Base-by-base conservation (phyloP, 1,139 yeast species). In the Blastobotrys proliferans region DNA sequence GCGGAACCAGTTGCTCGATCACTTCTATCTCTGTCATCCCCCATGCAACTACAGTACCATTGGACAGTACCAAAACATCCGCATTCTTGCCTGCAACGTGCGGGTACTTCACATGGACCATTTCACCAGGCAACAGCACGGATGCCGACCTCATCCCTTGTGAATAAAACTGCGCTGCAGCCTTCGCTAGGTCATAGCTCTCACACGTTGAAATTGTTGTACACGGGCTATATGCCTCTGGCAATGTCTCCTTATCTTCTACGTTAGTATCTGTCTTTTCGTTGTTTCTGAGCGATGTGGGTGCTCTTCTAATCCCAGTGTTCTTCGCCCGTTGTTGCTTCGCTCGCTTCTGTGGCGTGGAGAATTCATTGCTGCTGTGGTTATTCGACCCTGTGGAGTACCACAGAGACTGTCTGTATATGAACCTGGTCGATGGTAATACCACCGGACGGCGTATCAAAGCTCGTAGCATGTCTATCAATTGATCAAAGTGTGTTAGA, bases 11-110 rank as follows among this genome's bases (percentile, higher is more conserved):
- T 9, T 70, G 63, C 16, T 73, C 69, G 9, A 63, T 60, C 0
- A 64, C 52, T 53, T 85, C 94, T 10, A 68, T 62, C 51, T 69
- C 73, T 3, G 53, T 47, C 53, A 84, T 66, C 10, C 86, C 87
- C 95, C 95, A 88, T 0, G 87, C 86, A 10, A 86, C 86, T 4
- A 86, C 63, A 0, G 92, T 76, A 1, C 95, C 95, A 51, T 81
- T 80, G 2, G 79, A 72, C 41, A 86, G 63, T 1, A 86, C 67
- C 65, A 85, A 72, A 1, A 84, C 67, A 51, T 82, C 88, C 1
- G 68, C 65, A 5, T 44, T 33, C 11, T 52, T 52, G 8, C 67
- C 69, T 25, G 64, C 64, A 47, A 66, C 67, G 64, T 72, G 47
- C 59, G 70, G 51, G 43, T 62, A 63, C 20, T 58, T 55, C 4